A percentile compares a stretch with the other conserved stretches of the same genome.
Conservation (phyloP, 2,329 filamentous ascomycete species). For the Dissoconium aciculare region DNA sequence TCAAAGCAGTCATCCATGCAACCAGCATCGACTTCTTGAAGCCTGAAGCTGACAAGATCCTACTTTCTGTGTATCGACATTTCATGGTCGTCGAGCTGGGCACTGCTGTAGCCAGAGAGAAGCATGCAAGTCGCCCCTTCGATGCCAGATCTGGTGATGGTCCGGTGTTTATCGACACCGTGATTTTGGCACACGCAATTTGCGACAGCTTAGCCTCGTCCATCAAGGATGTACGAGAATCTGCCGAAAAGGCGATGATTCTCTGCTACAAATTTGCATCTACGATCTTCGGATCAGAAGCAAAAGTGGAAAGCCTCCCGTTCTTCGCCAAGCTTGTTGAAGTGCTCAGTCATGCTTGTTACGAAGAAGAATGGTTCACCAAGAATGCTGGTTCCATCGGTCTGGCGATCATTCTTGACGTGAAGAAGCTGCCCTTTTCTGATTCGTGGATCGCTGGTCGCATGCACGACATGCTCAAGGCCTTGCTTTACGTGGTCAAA, state of each 20-base stretch:
- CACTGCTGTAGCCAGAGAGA: conserved; percentile 63
- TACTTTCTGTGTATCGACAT: conserved; percentile 72
- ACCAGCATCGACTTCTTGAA: conserved; percentile 64
- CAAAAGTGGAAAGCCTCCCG: conserved; percentile 57
- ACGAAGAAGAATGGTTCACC: conserved; percentile 97
- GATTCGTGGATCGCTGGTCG: conserved; percentile 69
- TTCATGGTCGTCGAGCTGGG: conserved; percentile 85
- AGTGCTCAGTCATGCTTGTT: conserved; percentile 84
- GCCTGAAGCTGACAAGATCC: conserved; percentile 56
- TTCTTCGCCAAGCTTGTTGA: conserved; percentile 75
- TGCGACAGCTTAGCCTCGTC: conserved; percentile 84
- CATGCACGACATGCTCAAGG: conserved; percentile 75
- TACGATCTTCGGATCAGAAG: conserved; percentile 58
- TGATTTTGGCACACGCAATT: conserved; percentile 74
- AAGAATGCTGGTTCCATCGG: conserved; percentile 86
- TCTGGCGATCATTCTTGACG: conserved; percentile 73
- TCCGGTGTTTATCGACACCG: conserved; percentile 70
- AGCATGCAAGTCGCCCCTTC: conserved; percentile 64
- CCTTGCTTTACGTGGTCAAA: conserved; percentile 95
- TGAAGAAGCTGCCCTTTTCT: conserved; percentile 70
- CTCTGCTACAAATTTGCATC: conserved; percentile 62
- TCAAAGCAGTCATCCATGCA: conserved; percentile 80
- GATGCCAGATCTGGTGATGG: conserved; percentile 78
- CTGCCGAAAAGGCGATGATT: conserved; percentile 63
- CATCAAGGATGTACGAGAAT: conserved; percentile 60